Percentiles rank a stretch among this genome's conserved stretches.
Conservation (phyloP, 2,329 filamentous ascomycete species). For the Dactylellina cionopaga region DNA sequence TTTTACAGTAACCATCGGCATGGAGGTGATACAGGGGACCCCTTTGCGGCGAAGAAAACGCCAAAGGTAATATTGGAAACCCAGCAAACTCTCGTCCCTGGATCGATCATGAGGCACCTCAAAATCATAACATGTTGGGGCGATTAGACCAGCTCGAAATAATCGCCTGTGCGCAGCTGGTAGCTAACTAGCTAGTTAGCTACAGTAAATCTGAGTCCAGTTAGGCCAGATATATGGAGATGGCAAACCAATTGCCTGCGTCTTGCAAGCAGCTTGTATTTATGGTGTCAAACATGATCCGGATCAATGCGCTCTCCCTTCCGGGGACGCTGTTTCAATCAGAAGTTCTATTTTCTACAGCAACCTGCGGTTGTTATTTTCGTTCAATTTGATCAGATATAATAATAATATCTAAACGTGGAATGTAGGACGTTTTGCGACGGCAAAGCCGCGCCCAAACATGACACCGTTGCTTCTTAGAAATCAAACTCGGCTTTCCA, state of each 20-base stretch:
- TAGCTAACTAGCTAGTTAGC: background rate
- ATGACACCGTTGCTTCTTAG: conserved; percentile 52
- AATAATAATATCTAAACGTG: too few relatives aligned
- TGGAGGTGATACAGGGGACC: conserved; percentile 10
- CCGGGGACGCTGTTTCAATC: conserved; percentile 7
- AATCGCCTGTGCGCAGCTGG: conserved; percentile 5
- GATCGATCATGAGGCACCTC: background rate
- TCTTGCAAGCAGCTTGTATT: conserved; percentile 32
- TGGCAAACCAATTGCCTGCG: conserved; percentile 34
- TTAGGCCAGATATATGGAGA: conserved; percentile 16
- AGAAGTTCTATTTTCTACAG: conserved; percentile 6
- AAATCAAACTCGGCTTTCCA: conserved; percentile 35
- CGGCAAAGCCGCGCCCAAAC: conserved; percentile 45
- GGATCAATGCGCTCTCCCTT: conserved; percentile 38
- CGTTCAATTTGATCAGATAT: background rate
- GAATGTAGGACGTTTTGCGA: conserved; percentile 1
- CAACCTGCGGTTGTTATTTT: conserved; percentile 15
- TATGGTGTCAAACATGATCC: conserved; percentile 37
- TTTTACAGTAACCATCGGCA: too few relatives aligned
- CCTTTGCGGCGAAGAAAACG: too few relatives aligned
- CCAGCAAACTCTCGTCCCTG: background rate
- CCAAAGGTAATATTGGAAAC: too few relatives aligned
- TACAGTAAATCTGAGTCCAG: too few relatives aligned
- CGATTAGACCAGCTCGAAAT: conserved; percentile 1
- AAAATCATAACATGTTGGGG: conserved; percentile 7